Base-by-base conservation (phyloP, 331 rosid species). In the Ulmus americana region DNA sequence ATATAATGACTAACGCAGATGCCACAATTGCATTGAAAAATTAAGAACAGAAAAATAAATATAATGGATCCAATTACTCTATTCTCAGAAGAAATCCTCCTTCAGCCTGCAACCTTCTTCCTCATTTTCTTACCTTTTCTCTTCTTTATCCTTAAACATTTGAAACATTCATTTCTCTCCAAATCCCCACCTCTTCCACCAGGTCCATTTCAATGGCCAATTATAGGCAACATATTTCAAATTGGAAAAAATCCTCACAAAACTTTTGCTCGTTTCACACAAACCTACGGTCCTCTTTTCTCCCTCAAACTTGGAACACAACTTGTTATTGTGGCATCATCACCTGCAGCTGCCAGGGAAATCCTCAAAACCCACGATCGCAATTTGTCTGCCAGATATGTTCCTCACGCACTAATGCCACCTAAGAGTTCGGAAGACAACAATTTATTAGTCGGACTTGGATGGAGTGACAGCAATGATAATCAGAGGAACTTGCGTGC, bases 331-430 rank as follows among this genome's bases (percentile, higher is more conserved):
- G 74, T 68, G 1, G 79, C 55, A 14, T 67, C 79, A 43, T 59
- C 79, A 2, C 64, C 57, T 0, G 35, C 43, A 2, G 73, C 64
- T 11, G 79, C 63, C 5, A 35, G 20, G 15, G 73, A 59, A 51
- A 66, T 74, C 6, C 72, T 74, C n/a, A 67, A 68, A 51, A 67
- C 74, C 41, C 64, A 68, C 6, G 79, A 74, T 39, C 57, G 64
- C 15, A 11, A 3, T 35, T 15, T 61, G 2, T 67, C 74, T 10
- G 74, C 55, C 10, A 12, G 79, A 20, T 39, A 18, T 20, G 59
- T 62, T 45, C 70, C 65, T 5, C 48, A 61, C 5, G 53, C 45
- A 6, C 1, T 43, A 28, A 28, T 28, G 4, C 40, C 44, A 1
- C 28, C 55, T 7, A 18, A 61, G 54, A 3, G 46, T 6, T 15